Evolutionary conservation across 129 eudicot species (phyloP), one percentile per base, ranked within the genome.

Genomic region (Centella asiatica): DNA sequence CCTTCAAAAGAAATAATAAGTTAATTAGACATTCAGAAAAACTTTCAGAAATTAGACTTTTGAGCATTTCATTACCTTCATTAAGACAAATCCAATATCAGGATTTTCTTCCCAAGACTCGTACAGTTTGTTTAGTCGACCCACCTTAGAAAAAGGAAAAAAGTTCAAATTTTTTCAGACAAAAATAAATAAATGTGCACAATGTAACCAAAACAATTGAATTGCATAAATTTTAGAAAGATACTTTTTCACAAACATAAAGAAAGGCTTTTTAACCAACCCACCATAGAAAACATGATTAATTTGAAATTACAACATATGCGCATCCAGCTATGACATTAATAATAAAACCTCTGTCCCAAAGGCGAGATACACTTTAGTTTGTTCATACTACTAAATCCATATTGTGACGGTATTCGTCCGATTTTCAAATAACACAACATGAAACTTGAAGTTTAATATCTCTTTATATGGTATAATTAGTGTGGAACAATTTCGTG

Each of bases 41-140:
- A n/a, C n/a, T n/a, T n/a, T n/a, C n/a, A n/a, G n/a, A n/a, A n/a
- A n/a, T n/a, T n/a, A n/a, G n/a, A n/a, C n/a, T n/a, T n/a, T n/a
- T n/a, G n/a, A n/a, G n/a, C 17, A 58, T 45, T 15, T 49, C 10
- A 56, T 56, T 82, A 93, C 99, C 96, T 87, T 88, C 95, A 93
- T 82, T 9, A 84, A 47, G 56, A 85, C 86, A 63, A 88, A 93
- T 54, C 99, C 99, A 72, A 93, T 78, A 66, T 80, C 79, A 25
- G 99, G 72, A 60, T 87, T 87, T 24, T 93, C 96, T 75, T 93
- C 99, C 99, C 99, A 93, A 25, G 95, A 85, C 64, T 88, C 85
- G 29, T 93, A 93, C 63, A 88, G 49, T 60, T 81, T 76, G 62
- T 75, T 85, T 29, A 93, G 79, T 71, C 95, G 64, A 78, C 69